Evolutionary conservation across 228 moss, liverwort and hornwort species (phyloP).

Genomic region (Sphagnum fallax): DNA sequence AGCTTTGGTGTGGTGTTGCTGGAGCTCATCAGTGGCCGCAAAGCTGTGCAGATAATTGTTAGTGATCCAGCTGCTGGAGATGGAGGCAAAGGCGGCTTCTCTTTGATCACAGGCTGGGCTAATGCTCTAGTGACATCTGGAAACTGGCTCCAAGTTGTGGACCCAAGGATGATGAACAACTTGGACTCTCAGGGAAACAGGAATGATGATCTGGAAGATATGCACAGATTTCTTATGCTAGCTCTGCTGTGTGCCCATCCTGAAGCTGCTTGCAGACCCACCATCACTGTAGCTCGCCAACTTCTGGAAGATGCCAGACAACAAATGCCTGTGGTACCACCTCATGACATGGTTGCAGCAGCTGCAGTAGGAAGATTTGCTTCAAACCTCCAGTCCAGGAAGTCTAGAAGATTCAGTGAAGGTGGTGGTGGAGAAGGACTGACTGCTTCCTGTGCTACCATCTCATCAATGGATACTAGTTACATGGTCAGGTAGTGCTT

Average conservation of each 20-base stretch:
- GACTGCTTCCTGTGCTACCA: too few species aligned
- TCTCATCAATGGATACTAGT: too few species aligned
- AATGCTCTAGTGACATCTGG: constrained; percentile 15
- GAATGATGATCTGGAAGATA: constrained; percentile 8
- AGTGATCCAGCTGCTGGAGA: constrained; percentile 1
- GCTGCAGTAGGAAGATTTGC: too few species aligned
- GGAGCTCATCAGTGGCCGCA: constrained; percentile 25
- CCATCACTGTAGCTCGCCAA: constrained; percentile 11
- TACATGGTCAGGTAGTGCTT: too few species aligned
- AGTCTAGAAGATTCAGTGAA: too few species aligned
- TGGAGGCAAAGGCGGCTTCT: background rate
- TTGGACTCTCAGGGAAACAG: background rate
- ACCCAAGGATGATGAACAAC: constrained; percentile 3
- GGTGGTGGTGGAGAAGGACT: too few species aligned
- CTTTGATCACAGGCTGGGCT: constrained; percentile 22
- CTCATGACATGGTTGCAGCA: too few species aligned
- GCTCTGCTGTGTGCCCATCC: constrained; percentile 27
- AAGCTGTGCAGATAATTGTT: constrained; percentile 16
- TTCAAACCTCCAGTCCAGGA: too few species aligned
- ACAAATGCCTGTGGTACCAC: constrained; percentile 13
- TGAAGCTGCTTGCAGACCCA: constrained; percentile 15
- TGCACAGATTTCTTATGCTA: constrained; percentile 16
- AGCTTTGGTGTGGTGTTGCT: constrained; percentile 30
- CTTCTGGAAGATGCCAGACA: constrained; percentile 17
- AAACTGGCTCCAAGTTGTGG: constrained; percentile 10